Evolutionary conservation across 2,329 filamentous ascomycete species (phyloP).

Genomic region (Fusarium annulatum): DNA sequence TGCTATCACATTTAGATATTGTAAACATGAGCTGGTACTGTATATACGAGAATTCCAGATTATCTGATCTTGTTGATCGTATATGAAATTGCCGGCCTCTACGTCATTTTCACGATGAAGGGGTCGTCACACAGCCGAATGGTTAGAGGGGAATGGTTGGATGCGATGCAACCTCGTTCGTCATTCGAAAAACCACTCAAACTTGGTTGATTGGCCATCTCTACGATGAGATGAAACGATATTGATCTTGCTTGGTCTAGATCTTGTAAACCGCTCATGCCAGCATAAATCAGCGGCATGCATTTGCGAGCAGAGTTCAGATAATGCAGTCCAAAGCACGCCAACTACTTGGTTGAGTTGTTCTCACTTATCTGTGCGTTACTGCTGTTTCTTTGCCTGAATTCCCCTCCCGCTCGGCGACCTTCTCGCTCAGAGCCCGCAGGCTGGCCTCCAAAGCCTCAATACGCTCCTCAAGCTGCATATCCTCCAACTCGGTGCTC

Average conservation of each 20-base stretch:
- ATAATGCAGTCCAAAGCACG: background rate
- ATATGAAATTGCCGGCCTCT: slow-evolving; percentile 6
- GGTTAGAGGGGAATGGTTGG: background rate
- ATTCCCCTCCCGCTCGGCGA: no score
- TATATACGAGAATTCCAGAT: background rate
- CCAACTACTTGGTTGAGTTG: background rate
- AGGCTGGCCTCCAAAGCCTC: no score
- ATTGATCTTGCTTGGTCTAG: background rate
- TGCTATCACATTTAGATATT: no score
- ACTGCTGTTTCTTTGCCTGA: no score
- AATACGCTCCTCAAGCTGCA: no score
- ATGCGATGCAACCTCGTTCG: slow-evolving; percentile 22
- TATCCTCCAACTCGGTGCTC: no score
- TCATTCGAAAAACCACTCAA: slow-evolving; percentile 11
- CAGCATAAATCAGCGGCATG: slow-evolving; percentile 21
- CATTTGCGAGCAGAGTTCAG: background rate
- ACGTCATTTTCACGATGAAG: slow-evolving; percentile 24
- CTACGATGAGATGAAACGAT: background rate
- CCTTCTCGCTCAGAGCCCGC: no score
- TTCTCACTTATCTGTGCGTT: background rate
- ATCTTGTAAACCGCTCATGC: slow-evolving; percentile 20
- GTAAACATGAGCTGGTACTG: no score
- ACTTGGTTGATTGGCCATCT: background rate
- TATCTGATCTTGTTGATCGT: background rate
- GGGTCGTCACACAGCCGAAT: slow-evolving; percentile 9